A percentile compares a stretch with the other conserved stretches of the same genome.
Evolutionary conservation across 2,329 filamentous ascomycete species (phyloP).

Genomic region (Torrubiella hemipterigena): DNA sequence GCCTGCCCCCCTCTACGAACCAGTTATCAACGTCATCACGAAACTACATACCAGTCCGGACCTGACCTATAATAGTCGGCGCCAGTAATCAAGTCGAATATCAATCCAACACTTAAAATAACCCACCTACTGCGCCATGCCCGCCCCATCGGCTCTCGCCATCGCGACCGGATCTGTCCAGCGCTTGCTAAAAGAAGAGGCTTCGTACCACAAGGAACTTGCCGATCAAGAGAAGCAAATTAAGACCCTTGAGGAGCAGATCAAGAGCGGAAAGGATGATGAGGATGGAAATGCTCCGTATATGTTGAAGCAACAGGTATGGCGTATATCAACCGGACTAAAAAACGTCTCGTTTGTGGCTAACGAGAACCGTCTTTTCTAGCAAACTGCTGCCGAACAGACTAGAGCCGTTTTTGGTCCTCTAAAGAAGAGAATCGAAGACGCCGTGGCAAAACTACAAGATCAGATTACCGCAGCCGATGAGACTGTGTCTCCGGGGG

Average conservation of each 20-base stretch:
- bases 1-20: no score
- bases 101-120: neutral
- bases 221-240: slow-evolving; percentile 62
- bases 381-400: slow-evolving; percentile 76
- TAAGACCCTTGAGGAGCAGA: slow-evolving; percentile 52
- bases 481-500: slow-evolving; percentile 28
- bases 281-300: slow-evolving; percentile 67
- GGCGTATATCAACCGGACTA: slow-evolving; percentile 12
- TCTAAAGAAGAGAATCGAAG: slow-evolving; percentile 57
- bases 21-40: no score
- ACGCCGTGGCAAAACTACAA: slow-evolving; percentile 63
- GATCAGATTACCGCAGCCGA: slow-evolving; percentile 58
- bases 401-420: slow-evolving; percentile 73
- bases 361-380: slow-evolving; percentile 6
- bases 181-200: slow-evolving; percentile 84
- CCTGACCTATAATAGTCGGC: no score
- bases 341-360: neutral
- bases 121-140: slow-evolving; percentile 39
- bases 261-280: slow-evolving; percentile 33
- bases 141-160: slow-evolving; percentile 60
- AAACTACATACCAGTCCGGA: no score
- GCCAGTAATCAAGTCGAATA: no score
- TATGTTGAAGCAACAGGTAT: slow-evolving; percentile 76
- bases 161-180: slow-evolving; percentile 71
- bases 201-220: slow-evolving; percentile 80